Evolutionary conservation across 352 stramenopile species (phyloP).

Genomic region (Phytophthora aleatoria): DNA sequence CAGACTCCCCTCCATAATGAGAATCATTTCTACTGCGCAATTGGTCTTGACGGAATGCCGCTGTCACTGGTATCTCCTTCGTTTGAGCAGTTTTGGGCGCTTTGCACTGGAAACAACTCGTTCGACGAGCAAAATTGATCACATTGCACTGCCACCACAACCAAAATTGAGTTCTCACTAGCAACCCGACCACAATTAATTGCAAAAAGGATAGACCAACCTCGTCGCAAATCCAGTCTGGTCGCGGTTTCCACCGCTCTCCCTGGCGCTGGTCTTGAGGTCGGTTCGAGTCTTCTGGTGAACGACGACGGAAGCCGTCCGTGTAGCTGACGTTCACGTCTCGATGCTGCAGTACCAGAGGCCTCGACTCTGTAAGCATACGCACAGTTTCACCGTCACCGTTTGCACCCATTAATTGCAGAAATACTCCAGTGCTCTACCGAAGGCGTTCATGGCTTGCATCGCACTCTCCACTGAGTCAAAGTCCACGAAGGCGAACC

Average conservation of each 20-base stretch:
- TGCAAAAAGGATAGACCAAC: constrained; percentile 25
- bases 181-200: neutral
- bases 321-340: constrained; percentile 50
- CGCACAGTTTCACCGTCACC: constrained; percentile 7
- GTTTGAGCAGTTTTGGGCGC: constrained; percentile 37
- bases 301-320: constrained; percentile 42
- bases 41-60: constrained; percentile 15
- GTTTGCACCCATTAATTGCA: neutral
- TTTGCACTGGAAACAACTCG: constrained; percentile 77
- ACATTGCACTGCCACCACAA: constrained; percentile 55
- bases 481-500: constrained; percentile 87
- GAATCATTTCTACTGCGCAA: constrained; percentile 6
- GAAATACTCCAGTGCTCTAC: constrained; percentile 26
- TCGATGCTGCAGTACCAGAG: constrained; percentile 60
- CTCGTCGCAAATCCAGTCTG: constrained; percentile 78
- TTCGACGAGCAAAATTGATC: constrained; percentile 73
- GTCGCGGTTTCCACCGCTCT: constrained; percentile 34
- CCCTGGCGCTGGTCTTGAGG: constrained; percentile 22
- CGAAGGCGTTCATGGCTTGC: constrained; percentile 60
- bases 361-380: constrained; percentile 44
- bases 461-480: constrained; percentile 54
- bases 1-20: constrained; percentile 1
- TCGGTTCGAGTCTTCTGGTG: constrained; percentile 16
- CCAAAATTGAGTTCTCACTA: neutral
- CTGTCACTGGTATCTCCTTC: constrained; percentile 41